These are phyloP conservation scores for Diplodia scrobiculata DNA, from an alignment of 2,329 filamentous ascomycete species.

Conservation along the genomic window DNA sequence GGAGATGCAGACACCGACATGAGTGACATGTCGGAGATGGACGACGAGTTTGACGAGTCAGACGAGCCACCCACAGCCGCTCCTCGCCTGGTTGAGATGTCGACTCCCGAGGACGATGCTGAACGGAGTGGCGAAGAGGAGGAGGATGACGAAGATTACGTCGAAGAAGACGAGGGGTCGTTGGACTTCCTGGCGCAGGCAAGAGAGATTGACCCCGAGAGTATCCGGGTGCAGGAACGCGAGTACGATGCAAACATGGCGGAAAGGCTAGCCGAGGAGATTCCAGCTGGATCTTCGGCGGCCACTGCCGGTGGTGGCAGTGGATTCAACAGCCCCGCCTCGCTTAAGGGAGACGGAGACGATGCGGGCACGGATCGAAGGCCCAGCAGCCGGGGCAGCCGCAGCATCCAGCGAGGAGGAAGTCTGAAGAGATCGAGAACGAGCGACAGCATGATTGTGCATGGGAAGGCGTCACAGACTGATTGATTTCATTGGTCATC, in stretches of 20 bases:
- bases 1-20: constrained; percentile 42
- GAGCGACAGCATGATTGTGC: constrained; percentile 31
- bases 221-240: constrained; percentile 47
- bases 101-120: background rate
- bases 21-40: constrained; percentile 40
- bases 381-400: constrained; percentile 16
- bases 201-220: constrained; percentile 48
- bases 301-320: constrained; percentile 54
- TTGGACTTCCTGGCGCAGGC: constrained; percentile 52
- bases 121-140: constrained; percentile 33
- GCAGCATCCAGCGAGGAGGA: constrained; percentile 29
- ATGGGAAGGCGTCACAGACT: constrained; percentile 7
- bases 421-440: constrained; percentile 31
- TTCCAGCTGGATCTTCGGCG: constrained; percentile 53
- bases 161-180: constrained; percentile 43
- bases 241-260: constrained; percentile 53
- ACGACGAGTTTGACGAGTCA: constrained; percentile 36
- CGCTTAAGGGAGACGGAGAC: background rate
- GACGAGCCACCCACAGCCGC: constrained; percentile 33
- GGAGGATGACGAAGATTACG: constrained; percentile 39
- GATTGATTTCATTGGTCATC: background rate
- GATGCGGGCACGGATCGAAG: constrained; percentile 1
- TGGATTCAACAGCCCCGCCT: constrained; percentile 49
- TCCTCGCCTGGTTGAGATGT: constrained; percentile 33
- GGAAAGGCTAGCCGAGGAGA: constrained; percentile 53